Evolutionary conservation across 495 filamentous ascomycete genomes (phyloP).

Genomic region (Lichenothelia convexa): DNA sequence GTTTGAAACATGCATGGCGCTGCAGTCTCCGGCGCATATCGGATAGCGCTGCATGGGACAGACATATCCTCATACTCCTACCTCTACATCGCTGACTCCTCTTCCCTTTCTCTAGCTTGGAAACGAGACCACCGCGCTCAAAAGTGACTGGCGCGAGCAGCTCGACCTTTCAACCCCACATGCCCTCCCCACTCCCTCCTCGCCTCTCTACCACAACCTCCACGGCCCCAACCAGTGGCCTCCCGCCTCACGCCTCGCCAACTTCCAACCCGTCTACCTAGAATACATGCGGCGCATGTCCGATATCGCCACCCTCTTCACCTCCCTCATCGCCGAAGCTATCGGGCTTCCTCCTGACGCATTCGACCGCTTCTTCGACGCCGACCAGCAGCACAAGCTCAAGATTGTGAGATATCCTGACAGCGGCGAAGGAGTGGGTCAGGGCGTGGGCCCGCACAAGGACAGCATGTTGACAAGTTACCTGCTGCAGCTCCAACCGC

Average conservation of each 20-base stretch:
- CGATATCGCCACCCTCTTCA: conserved; percentile 53
- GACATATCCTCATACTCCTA: too few species aligned
- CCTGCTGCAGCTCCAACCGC: conserved; percentile 67
- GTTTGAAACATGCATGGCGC: too few species aligned
- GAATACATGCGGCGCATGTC: conserved; percentile 62
- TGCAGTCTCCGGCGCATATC: too few species aligned
- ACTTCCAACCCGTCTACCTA: conserved; percentile 50
- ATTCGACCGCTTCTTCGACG: conserved; percentile 70
- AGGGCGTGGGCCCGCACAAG: conserved; percentile 86
- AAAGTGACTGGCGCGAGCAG: conserved; percentile 60
- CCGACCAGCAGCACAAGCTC: conserved; percentile 68
- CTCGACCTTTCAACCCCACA: conserved; percentile 76
- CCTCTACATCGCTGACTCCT: too few species aligned
- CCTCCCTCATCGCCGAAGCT: conserved; percentile 71
- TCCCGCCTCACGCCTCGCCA: conserved; percentile 40
- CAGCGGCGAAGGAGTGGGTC: conserved; percentile 14
- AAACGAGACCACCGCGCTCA: conserved; percentile 24
- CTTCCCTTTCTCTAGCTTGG: conserved; percentile 17
- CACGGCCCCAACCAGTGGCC: conserved; percentile 89
- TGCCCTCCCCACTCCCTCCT: conserved; percentile 37
- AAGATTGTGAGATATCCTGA: conserved; percentile 79
- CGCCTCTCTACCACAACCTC: conserved; percentile 64
- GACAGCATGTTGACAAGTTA: conserved; percentile 79
- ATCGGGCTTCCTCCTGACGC: conserved; percentile 54
- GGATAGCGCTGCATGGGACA: too few species aligned